Evolutionary conservation across 208 protist genomes (phyloP), one percentile per base, ranked within the genome.

Genomic region (Crithidia bombi): DNA sequence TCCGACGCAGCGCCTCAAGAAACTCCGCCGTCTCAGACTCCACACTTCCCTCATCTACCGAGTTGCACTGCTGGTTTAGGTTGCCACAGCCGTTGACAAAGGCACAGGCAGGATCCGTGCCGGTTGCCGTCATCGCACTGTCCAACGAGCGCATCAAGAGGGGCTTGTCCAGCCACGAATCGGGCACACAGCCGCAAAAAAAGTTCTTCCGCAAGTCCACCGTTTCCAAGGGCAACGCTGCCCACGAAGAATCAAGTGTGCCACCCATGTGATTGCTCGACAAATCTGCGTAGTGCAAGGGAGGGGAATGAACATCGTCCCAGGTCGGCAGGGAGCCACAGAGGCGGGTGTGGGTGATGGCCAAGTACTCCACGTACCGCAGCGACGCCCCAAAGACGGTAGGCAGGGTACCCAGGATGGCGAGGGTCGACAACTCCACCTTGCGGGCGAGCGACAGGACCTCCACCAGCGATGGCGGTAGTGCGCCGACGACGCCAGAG

Each of bases 151-250:
- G 21, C 30, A 43, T 26, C 63, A 68, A 28, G 32, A 57, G 28
- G 11, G 44, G 28, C 30, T 35, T 44, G 30, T 9, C 12, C 0
- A 15, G 36, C 47, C 47, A 68, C 50, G 63, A 57, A 7, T 21
- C 19, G 32, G 63, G 47, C 25, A 68, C 35, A n/a, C 47, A 68
- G 33, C 63, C 63, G 36, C 63, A 68, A 25, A 68, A 68, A 21
- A 46, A 3, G 63, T 57, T 68, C 7, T 32, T 10, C 19, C 46
- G 30, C 47, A 68, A 32, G 17, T 68, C 47, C 47, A 68, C 11
- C 44, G 5, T 33, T 21, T 41, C n/a, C 44, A 68, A 38, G 0
- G 38, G 44, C 30, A 68, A 26, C 28, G 46, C 28, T 5, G 46
- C 63, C 63, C 63, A 68, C 25, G 36, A 51, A 3, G 28, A 10